Evolutionary conservation across 2,329 filamentous ascomycete genomes (phyloP).

Genomic region (Fusarium sarcochroum): DNA sequence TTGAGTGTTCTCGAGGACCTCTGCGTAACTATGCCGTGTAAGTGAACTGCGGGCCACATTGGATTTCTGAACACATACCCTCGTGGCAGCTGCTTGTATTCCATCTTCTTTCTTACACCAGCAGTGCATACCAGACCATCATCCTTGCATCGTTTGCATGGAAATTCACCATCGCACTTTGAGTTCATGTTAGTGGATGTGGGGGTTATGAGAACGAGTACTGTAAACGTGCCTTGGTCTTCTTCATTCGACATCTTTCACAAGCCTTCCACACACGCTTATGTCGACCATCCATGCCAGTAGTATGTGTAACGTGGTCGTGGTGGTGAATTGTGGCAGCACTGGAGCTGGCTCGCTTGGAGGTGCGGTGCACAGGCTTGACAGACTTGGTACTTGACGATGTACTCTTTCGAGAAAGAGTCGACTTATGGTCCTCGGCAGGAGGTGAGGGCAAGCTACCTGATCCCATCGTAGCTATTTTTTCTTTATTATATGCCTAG

Average conservation of each 20-base stretch:
- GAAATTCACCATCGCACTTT: slow-evolving; percentile 75
- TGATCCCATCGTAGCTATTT: slow-evolving; percentile 60
- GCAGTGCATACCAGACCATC: slow-evolving; percentile 75
- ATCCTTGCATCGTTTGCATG: slow-evolving; percentile 76
- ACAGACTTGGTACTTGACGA: slow-evolving; percentile 60
- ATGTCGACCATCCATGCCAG: slow-evolving; percentile 67
- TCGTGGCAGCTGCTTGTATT: slow-evolving; percentile 75
- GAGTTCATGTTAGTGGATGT: slow-evolving; percentile 26
- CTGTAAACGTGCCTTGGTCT: slow-evolving; percentile 69
- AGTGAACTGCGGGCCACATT: slow-evolving; percentile 24
- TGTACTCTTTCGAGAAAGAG: slow-evolving; percentile 56
- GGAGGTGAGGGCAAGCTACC: slow-evolving; percentile 66
- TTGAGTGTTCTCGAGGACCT: slow-evolving; percentile 76
- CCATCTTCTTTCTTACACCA: slow-evolving; percentile 75
- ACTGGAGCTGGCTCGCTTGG: slow-evolving; percentile 64
- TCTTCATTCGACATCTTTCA: slow-evolving; percentile 77
- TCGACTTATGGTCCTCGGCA: slow-evolving; percentile 61
- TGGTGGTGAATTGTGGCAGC: slow-evolving; percentile 55
- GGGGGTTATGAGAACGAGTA: slow-evolving; percentile 12
- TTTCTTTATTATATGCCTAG: slow-evolving; percentile 24
- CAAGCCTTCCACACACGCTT: slow-evolving; percentile 78
- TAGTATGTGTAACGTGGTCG: slow-evolving; percentile 52
- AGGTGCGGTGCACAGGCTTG: slow-evolving; percentile 65
- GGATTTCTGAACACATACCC: slow-evolving; percentile 61
- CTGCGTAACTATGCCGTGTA: slow-evolving; percentile 66